A percentile compares a stretch with the other conserved stretches of the same genome.
phyloP scores from a whole-genome alignment of 192 early-diverging fungal species.

The Phycomyces blakesleeanus region DNA sequence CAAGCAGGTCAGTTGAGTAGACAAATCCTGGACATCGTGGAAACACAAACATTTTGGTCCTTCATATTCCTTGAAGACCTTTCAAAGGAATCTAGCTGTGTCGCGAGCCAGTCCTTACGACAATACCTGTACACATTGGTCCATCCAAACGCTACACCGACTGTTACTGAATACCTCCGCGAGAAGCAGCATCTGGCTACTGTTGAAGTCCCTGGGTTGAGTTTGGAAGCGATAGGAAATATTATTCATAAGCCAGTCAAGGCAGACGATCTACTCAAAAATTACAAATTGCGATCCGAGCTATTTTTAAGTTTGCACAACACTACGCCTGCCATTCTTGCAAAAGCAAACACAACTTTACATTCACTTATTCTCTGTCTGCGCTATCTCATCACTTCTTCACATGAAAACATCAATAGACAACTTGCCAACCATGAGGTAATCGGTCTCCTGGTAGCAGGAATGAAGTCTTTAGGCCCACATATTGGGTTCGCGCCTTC shows the following conservation, averaged over 20 bases:
- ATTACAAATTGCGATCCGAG: not conserved
- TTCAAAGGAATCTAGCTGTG: conserved; percentile 36
- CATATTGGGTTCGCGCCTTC: conserved; percentile 7
- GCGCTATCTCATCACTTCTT: conserved; percentile 40
- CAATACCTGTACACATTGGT: conserved; percentile 39
- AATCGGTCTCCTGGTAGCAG: conserved; percentile 43
- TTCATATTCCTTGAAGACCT: conserved; percentile 46
- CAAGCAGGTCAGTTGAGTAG: conserved; percentile 29
- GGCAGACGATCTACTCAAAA: not conserved
- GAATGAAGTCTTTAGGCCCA: conserved; percentile 15
- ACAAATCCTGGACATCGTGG: conserved; percentile 43
- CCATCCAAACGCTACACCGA: not conserved
- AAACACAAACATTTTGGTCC: conserved; percentile 41
- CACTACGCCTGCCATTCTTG: conserved; percentile 2
- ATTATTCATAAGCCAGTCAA: conserved; percentile 1
- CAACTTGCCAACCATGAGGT: conserved; percentile 40
- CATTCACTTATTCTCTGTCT: conserved; percentile 28
- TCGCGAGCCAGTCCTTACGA: conserved; percentile 37
- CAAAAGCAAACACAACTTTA: not conserved
- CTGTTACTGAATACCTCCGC: conserved; percentile 41
- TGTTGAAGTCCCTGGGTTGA: not conserved
- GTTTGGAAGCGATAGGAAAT: conserved; percentile 12
- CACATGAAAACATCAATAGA: not conserved
- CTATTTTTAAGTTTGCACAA: conserved; percentile 9
- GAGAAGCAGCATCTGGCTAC: conserved; percentile 36